Evolutionary conservation across 805 yeast species (phyloP).

Genomic region (Diddensiella transvaalensis): DNA sequence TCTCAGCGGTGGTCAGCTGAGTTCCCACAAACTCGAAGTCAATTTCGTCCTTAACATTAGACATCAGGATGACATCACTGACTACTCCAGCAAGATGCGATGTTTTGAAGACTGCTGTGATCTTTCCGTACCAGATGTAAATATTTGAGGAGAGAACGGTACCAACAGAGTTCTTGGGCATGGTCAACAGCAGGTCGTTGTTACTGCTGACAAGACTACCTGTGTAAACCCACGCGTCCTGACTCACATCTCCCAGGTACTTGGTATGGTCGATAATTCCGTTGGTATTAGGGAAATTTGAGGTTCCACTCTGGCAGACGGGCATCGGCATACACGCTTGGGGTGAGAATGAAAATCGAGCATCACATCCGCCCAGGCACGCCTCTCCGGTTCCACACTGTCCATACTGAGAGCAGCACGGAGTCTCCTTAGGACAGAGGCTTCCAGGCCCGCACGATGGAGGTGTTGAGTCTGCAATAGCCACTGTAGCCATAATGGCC

Average conservation of each 20-base stretch:
- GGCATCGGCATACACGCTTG: slow-evolving; percentile 87
- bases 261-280: slow-evolving; percentile 36
- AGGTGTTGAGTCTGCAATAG: slow-evolving; percentile 23
- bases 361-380: slow-evolving; percentile 89
- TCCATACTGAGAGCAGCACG: slow-evolving; percentile 85
- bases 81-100: slow-evolving; percentile 79
- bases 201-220: slow-evolving; percentile 48
- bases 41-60: slow-evolving; percentile 86
- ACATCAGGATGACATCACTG: slow-evolving; percentile 74
- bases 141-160: slow-evolving; percentile 76
- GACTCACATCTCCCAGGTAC: slow-evolving; percentile 69
- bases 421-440: slow-evolving; percentile 71
- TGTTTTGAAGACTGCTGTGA: slow-evolving; percentile 63
- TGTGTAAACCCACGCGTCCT: slow-evolving; percentile 65
- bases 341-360: slow-evolving; percentile 58
- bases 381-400: slow-evolving; percentile 70
- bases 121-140: slow-evolving; percentile 85
- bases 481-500: slow-evolving; percentile 2
- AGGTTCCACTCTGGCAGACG: slow-evolving; percentile 47
- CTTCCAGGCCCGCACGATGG: slow-evolving; percentile 48
- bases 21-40: slow-evolving; percentile 86
- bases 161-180: slow-evolving; percentile 75
- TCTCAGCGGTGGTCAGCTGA: slow-evolving; percentile 61
- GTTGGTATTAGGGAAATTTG: slow-evolving; percentile 31
- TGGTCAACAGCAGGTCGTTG: slow-evolving; percentile 60